phyloP scores from a whole-genome alignment of 78 protist genomes.

The Dictyostelium intermedium region DNA sequence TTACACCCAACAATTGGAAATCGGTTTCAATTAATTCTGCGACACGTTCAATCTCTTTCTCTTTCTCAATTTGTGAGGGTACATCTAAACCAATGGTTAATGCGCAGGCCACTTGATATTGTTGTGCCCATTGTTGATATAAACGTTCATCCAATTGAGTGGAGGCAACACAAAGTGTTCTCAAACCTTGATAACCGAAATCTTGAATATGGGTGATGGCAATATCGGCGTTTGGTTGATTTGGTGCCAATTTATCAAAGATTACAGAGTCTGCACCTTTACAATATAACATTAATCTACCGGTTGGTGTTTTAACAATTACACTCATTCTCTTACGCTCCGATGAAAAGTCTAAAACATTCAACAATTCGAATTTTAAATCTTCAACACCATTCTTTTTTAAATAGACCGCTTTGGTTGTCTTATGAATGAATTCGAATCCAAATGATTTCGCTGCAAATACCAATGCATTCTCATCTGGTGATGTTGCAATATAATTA shows the following conservation, averaged over 20 bases:
- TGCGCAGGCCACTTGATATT: constrained; percentile 64
- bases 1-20: constrained; percentile 83
- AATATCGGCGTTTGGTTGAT: neutral
- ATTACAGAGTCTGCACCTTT: constrained; percentile 94
- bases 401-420: constrained; percentile 38
- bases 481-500: constrained; percentile 91
- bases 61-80: constrained; percentile 13
- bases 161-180: constrained; percentile 92
- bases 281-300: constrained; percentile 52
- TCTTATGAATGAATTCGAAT: constrained; percentile 11
- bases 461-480: constrained; percentile 93
- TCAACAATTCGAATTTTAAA: constrained; percentile 59
- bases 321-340: constrained; percentile 95
- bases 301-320: constrained; percentile 42
- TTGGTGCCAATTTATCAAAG: neutral
- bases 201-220: neutral
- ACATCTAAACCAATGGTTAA: neutral
- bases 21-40: constrained; percentile 82
- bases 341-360: constrained; percentile 89
- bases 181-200: constrained; percentile 78
- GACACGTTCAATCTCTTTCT: constrained; percentile 80
- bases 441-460: constrained; percentile 61
- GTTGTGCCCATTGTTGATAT: constrained; percentile 64
- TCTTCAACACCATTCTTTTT: constrained; percentile 77
- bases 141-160: constrained; percentile 29